Evolutionary conservation across 2,329 filamentous ascomycete species (phyloP), one percentile per base, ranked within the genome.

Genomic region (Didymella keratinophila): DNA sequence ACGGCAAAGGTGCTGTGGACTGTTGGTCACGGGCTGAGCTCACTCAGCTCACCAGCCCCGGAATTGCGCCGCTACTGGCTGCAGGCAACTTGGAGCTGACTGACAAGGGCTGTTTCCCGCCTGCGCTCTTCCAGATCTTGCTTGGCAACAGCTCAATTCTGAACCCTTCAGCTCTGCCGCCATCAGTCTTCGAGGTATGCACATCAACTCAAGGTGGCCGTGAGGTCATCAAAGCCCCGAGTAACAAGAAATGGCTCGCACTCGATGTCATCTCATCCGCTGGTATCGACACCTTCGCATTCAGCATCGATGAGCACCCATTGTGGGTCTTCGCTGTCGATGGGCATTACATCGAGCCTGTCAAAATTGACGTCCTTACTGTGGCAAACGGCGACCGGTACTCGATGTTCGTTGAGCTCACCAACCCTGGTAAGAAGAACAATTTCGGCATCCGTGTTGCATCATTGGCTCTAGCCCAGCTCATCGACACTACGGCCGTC

Each of bases 1-100:
- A 89, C 57, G 87, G 87, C 23, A 85, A 86, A 63, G 86, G 86
- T 3, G 77, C 78, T 1, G 81, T 86, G 0, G 74, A 82, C 46
- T 88, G 86, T 67, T 77, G 83, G 39, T 69, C 79, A 0, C 72
- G 76, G 6, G 77, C 78, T 4, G 76, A 83, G 37, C 77, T 86
- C 5, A 72, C 78, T 28, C 66, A 76, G 2, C 77, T 76, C 46
- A 77, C 75, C 0, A 75, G 73, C 14, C 70, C 71, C 23, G 67
- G 61, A 12, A 63, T 74, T 11, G 62, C 62, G 12, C 65, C 69
- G 21, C 53, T 78, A 43, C 44, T 79, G 66, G 23, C 75, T 60
- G 51, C 67, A 56, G 50, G 70, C 68, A 65, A 80, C 64, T 46
- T 83, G 48, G 71, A 78, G 23, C 50, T 70, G 45, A 72, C 67